phyloP scores from a whole-genome alignment of 2,329 filamentous ascomycete species.

The Botrytis fabae region DNA sequence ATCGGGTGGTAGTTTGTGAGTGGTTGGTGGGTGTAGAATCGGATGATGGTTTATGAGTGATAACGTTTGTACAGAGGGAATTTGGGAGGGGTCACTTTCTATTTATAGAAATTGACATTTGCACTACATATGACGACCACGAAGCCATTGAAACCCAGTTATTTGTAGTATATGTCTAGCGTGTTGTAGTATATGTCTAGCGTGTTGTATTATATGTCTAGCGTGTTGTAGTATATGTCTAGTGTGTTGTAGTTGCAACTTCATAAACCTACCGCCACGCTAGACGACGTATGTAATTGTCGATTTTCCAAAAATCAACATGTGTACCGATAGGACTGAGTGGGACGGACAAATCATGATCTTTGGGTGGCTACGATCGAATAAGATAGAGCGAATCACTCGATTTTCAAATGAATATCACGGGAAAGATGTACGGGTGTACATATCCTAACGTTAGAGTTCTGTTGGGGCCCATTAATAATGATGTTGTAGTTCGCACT shows the following conservation, averaged over 20 bases:
- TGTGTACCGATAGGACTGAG: not conserved
- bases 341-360: not conserved
- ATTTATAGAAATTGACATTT: not conserved
- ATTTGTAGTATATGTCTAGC: not conserved
- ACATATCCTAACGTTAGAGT: not conserved
- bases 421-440: too few species aligned
- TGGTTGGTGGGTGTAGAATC: not conserved
- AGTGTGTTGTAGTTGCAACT: not conserved
- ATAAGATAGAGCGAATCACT: not conserved
- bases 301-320: not conserved
- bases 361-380: accelerated
- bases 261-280: not conserved
- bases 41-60: not conserved
- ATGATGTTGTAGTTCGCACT: not conserved
- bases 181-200: too few species aligned
- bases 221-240: too few species aligned
- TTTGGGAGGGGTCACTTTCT: not conserved
- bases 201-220: not conserved
- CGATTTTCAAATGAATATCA: not conserved
- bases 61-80: not conserved
- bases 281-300: not conserved
- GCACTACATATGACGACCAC: not conserved
- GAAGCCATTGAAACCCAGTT: too few species aligned
- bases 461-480: not conserved
- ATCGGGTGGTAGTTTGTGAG: too few species aligned